phyloP scores from a whole-genome alignment of 2,329 filamentous ascomycete species.

The Magnaporthiopsis rhizophila region DNA sequence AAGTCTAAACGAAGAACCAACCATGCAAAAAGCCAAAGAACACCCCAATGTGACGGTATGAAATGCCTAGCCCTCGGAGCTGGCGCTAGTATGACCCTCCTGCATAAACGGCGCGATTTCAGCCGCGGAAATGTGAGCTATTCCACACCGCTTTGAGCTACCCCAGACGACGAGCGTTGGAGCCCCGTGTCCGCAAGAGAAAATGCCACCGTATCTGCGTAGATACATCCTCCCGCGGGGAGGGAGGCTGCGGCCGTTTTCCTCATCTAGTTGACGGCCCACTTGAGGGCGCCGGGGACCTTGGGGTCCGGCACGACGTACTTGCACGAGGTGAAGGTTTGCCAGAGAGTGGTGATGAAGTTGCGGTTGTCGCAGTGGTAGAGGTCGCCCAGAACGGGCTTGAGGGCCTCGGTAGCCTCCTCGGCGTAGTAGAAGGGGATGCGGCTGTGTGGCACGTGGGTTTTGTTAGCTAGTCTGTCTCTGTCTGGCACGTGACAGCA shows the following conservation, averaged over 20 bases:
- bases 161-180: background rate
- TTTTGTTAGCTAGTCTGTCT: background rate
- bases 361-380: constrained; percentile 39
- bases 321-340: constrained; percentile 36
- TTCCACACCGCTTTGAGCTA: background rate
- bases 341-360: constrained; percentile 38
- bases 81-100: background rate
- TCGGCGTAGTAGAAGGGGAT: constrained; percentile 55
- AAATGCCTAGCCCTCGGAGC: background rate
- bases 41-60: background rate
- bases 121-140: too few species aligned
- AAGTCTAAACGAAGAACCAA: background rate
- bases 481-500: background rate
- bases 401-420: constrained; percentile 49
- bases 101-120: background rate
- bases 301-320: constrained; percentile 35
- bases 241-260: too few species aligned
- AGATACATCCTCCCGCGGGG: background rate
- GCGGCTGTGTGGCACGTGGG: constrained; percentile 19
- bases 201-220: background rate
- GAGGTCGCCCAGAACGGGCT: constrained; percentile 44
- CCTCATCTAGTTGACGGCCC: constrained; percentile 16
- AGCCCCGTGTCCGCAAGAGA: background rate
- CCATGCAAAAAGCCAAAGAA: background rate
- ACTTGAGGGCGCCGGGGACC: constrained; percentile 26